Base-by-base conservation (phyloP, 176 grass and related monocot species). In the Oryza officinalis region DNA sequence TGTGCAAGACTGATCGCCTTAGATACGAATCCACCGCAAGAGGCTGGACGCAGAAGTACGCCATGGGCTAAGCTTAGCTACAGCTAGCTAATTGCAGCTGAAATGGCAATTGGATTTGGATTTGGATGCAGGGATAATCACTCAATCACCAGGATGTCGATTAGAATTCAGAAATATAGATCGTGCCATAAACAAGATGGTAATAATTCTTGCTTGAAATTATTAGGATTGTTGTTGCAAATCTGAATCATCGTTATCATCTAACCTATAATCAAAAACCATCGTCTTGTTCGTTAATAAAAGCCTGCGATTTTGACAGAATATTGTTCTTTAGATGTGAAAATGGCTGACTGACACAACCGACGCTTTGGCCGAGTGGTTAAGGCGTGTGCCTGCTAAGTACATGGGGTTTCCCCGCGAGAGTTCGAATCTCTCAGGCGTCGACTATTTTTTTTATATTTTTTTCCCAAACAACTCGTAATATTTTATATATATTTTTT, bases 361-460 rank as follows among this genome's bases (percentile, higher is more conserved):
- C 1, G 80, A 81, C 80, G 49, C 80, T 81, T 81, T 81, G 80
- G 80, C 67, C 80, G 79, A 81, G 79, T 81, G 95, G 84, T 95
- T 98, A 98, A 97, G 95, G 95, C 95, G 92, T 93, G 92, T 94
- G 92, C 92, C 95, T 97, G 92, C 92, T 94, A 97, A 97, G 95
- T 94, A 97, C 95, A 94, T 97, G 92, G 92, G 90, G 82, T 89
- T 84, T 78, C 82, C 89, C 89, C 89, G 86, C 92, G 89, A 94
- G 86, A 91, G 85, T 92, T 95, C 93, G 93, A 95, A 95, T 95
- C 90, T 95, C 90, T 92, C 90, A 95, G 93, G 93, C 85, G 87
- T 76, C 84, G 87, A 7, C 22, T 6, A 11, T 18, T 18, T 20
- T 50, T 13, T 31, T 27, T 0, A 14, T 67, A n/a, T 59, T 33